phyloP scores from a whole-genome alignment of 805 yeast species.

The Pichia scutulata region DNA sequence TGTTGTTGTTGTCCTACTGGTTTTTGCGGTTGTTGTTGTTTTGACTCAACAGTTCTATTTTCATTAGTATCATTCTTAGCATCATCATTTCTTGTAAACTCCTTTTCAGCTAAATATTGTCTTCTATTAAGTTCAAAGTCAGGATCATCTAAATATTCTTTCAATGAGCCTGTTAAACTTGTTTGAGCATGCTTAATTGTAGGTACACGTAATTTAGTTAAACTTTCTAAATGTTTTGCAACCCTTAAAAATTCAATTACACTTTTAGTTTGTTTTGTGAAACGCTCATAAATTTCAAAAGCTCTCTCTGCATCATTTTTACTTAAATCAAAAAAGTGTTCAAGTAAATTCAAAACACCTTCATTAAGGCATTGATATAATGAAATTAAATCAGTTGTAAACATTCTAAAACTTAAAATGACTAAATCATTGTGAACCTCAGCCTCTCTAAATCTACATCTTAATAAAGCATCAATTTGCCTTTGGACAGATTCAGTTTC shows the following conservation, averaged over 20 bases:
- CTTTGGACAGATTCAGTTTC: constrained; percentile 80
- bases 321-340: constrained; percentile 91
- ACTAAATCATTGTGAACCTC: constrained; percentile 82
- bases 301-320: constrained; percentile 82
- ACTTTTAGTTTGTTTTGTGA: constrained; percentile 77
- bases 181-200: constrained; percentile 97
- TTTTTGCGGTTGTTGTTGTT: constrained; percentile 14
- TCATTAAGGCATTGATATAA: constrained; percentile 88
- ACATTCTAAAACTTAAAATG: constrained; percentile 74
- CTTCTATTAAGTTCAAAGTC: constrained; percentile 72
- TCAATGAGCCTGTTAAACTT: constrained; percentile 76
- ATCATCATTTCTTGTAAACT: constrained; percentile 24
- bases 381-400: constrained; percentile 83
- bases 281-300: constrained; percentile 71
- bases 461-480: constrained; percentile 69
- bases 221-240: constrained; percentile 81
- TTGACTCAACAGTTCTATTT: constrained; percentile 6
- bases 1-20: constrained; percentile 5
- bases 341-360: constrained; percentile 89
- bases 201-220: constrained; percentile 87
- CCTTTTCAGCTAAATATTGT: constrained; percentile 67
- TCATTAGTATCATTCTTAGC: constrained; percentile 1
- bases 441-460: constrained; percentile 66
- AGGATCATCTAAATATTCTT: constrained; percentile 83
- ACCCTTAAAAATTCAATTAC: constrained; percentile 83